Evolutionary conservation across 148 eudicot species (phyloP).

Genomic region (Heliosperma pusillum): DNA sequence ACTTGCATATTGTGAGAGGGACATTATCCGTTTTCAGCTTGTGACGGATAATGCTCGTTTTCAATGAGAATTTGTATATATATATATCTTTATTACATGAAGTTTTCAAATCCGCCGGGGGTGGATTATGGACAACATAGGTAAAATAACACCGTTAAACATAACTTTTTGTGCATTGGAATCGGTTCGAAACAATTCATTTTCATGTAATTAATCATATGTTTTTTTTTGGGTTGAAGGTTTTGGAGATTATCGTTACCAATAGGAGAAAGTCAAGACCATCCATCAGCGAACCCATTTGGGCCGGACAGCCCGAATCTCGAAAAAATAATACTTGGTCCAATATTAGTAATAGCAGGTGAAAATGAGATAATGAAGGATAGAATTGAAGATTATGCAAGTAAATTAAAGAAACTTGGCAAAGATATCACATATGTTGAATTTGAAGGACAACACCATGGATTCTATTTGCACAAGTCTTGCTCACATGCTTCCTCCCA

Average conservation of each 20-base stretch:
- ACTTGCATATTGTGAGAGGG: no score
- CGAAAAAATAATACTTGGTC: constrained; percentile 38
- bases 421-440: constrained; percentile 42
- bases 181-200: no score
- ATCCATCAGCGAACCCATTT: constrained; percentile 69
- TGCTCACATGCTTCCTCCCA: constrained; percentile 31
- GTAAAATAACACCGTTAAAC: no score
- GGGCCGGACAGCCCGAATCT: constrained; percentile 56
- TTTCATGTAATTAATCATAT: no score
- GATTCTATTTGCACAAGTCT: constrained; percentile 48
- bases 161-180: no score
- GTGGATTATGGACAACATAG: no score
- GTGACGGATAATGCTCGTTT: no score
- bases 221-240: constrained; percentile 26
- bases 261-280: constrained; percentile 43
- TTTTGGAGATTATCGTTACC: constrained; percentile 80
- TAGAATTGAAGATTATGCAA: constrained; percentile 50
- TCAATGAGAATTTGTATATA: no score
- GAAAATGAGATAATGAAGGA: constrained; percentile 64
- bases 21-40: no score
- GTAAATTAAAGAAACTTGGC: constrained; percentile 43
- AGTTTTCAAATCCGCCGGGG: no score
- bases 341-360: constrained; percentile 56
- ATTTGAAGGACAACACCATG: constrained; percentile 57
- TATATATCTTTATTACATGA: no score